Conservation (phyloP, 2,329 filamentous ascomycete species). For the Bipolaris zeicola region DNA sequence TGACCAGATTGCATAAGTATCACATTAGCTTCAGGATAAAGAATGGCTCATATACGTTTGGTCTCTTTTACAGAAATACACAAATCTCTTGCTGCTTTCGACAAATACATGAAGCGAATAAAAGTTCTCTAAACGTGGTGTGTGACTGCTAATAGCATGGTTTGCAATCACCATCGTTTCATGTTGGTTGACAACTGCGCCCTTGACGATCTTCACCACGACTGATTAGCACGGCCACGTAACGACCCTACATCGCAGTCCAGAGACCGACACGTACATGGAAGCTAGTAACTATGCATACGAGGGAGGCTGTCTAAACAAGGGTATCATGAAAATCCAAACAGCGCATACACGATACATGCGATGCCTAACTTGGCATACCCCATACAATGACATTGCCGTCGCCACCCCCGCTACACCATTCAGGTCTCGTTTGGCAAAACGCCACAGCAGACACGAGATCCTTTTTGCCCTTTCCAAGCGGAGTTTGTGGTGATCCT, state of each 20-base stretch:
- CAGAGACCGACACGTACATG: not conserved
- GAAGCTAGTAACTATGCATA: not conserved
- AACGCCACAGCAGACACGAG: conserved; percentile 57
- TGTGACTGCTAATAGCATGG: not conserved
- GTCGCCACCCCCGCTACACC: conserved; percentile 58
- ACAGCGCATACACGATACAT: not conserved
- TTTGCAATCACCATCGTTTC: too few relatives aligned
- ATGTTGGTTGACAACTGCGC: too few relatives aligned
- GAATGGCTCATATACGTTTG: conserved; percentile 7
- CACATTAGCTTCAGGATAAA: not conserved
- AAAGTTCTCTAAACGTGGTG: not conserved
- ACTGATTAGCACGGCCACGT: not conserved
- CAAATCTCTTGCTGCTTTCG: too few relatives aligned
- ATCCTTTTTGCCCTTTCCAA: conserved; percentile 47
- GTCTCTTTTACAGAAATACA: too few relatives aligned
- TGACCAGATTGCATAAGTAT: not conserved
- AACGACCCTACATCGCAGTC: not conserved
- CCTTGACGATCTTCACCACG: too few relatives aligned
- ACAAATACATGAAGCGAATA: not conserved
- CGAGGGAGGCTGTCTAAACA: not conserved
- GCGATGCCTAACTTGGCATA: conserved; percentile 13
- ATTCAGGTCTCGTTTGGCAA: conserved; percentile 53
- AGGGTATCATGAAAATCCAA: conserved; percentile 8
- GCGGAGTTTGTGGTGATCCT: conserved; percentile 38
- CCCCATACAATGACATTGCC: conserved; percentile 50